phyloP scores from a whole-genome alignment of 2,329 filamentous ascomycete genomes.

The Camillea tinctor region DNA sequence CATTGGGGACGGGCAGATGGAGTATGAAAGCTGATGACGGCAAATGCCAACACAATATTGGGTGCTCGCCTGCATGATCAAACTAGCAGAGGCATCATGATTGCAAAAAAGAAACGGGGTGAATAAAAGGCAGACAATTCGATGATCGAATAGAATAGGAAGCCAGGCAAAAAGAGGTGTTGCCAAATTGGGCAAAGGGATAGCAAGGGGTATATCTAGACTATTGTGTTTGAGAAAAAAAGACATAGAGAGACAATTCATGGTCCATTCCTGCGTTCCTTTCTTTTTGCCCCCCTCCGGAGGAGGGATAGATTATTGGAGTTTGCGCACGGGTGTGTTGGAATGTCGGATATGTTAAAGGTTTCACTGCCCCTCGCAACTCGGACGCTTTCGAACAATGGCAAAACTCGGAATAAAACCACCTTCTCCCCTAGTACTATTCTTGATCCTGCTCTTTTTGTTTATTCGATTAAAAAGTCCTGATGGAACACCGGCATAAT shows the following conservation, averaged over 20 bases:
- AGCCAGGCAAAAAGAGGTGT: background rate
- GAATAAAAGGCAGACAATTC: background rate
- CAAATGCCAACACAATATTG: background rate
- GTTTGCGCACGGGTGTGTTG: slow-evolving; percentile 8
- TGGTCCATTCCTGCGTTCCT: slow-evolving; percentile 12
- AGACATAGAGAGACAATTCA: background rate
- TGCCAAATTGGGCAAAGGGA: slow-evolving; percentile 14
- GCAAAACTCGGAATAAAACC: slow-evolving; percentile 1
- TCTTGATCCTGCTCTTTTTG: background rate
- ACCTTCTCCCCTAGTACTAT: background rate
- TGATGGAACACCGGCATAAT: slow-evolving; percentile 5
- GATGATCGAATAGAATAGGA: background rate
- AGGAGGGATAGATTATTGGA: background rate
- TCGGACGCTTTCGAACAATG: slow-evolving; percentile 17
- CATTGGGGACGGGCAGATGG: slow-evolving; percentile 53
- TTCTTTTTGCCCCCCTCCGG: background rate
- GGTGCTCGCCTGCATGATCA: background rate
- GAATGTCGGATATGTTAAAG: slow-evolving; percentile 20
- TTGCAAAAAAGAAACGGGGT: background rate
- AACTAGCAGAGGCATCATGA: background rate
- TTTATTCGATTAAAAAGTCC: background rate
- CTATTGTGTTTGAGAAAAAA: slow-evolving; percentile 7
- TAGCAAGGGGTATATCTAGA: slow-evolving; percentile 11
- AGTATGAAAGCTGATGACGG: slow-evolving; percentile 38
- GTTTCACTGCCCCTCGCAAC: slow-evolving; percentile 3